A percentile compares a stretch with the other conserved stretches of the same genome.
Conservation (phyloP, 2,329 filamentous ascomycete genomes). For the Monosporascus sp. region DNA sequence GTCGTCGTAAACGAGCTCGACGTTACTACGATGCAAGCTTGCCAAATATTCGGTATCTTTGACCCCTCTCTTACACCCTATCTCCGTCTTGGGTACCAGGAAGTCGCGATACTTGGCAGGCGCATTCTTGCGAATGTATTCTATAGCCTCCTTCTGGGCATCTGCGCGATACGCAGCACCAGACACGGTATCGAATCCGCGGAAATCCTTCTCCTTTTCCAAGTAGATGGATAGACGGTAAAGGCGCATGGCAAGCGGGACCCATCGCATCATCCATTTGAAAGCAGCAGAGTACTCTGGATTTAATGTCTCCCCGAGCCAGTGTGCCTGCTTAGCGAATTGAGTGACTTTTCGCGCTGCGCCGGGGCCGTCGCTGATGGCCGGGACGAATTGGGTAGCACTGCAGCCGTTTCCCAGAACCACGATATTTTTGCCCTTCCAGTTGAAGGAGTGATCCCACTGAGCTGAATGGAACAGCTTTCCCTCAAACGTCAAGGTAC, state of each 20-base stretch:
- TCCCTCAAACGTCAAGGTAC: conserved; percentile 29
- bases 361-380: conserved; percentile 21
- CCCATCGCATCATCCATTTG: conserved; percentile 17
- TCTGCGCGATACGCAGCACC: conserved; percentile 6
- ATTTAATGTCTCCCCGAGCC: conserved; percentile 21
- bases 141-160: conserved; percentile 6
- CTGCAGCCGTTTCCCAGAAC: conserved; percentile 34
- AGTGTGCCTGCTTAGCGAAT: conserved; percentile 22
- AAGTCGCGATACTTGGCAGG: conserved; percentile 24
- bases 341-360: conserved; percentile 20
- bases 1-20: conserved; percentile 23
- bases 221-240: conserved; percentile 15
- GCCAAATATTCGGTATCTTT: conserved; percentile 30
- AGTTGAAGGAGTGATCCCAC: conserved; percentile 27
- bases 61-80: conserved; percentile 33
- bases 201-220: conserved; percentile 16
- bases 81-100: conserved; percentile 26
- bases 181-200: conserved; percentile 5
- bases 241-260: conserved; percentile 16
- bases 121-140: conserved; percentile 22
- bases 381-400: conserved; percentile 31
- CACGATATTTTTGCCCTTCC: conserved; percentile 26
- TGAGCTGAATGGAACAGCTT: conserved; percentile 30
- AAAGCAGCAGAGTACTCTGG: conserved; percentile 6
- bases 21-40: conserved; percentile 23